Evolutionary conservation across 2,329 filamentous ascomycete genomes (phyloP), one percentile per base, ranked within the genome.

Genomic region (Lecanoromycetidae sp.): DNA sequence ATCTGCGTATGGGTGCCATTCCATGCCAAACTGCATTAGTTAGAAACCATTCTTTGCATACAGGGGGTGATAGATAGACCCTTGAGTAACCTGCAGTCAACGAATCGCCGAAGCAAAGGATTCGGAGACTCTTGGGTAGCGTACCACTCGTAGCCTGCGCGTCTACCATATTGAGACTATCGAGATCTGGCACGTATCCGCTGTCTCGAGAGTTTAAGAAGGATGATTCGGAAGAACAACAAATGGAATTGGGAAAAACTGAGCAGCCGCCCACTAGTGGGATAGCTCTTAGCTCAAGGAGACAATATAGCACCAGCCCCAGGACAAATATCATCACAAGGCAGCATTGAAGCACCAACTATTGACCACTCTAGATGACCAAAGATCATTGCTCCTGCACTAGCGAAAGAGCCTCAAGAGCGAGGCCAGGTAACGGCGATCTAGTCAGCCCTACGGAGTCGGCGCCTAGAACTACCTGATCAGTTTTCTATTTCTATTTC

Each of bases 21-120:
- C 20, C 12, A 62, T 42, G 17, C 72, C 74, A 37, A 54, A 62
- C 49, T n/a, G n/a, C n/a, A n/a, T n/a, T n/a, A n/a, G n/a, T n/a
- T n/a, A n/a, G n/a, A n/a, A n/a, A n/a, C n/a, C n/a, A n/a, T n/a
- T n/a, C n/a, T n/a, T n/a, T n/a, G n/a, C n/a, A n/a, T n/a, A n/a
- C n/a, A n/a, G n/a, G n/a, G n/a, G n/a, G n/a, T n/a, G n/a, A n/a
- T n/a, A n/a, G n/a, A n/a, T n/a, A n/a, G n/a, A n/a, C n/a, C n/a
- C 53, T 44, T 25, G 67, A 64, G 58, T 66, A 79, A 34, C 79
- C 79, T 10, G 67, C 68, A 5, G 79, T 82, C 37, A 83, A 70
- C 32, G 76, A 80, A 67, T 80, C 71, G 60, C 78, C 78, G 60
- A 81, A 77, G 66, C 77, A 80, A 51, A 81, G 70, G 57, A 81